A percentile compares a stretch with the other conserved stretches of the same genome.
Conservation (phyloP, 805 yeast genomes). For the Metschnikowia picachoensis region DNA sequence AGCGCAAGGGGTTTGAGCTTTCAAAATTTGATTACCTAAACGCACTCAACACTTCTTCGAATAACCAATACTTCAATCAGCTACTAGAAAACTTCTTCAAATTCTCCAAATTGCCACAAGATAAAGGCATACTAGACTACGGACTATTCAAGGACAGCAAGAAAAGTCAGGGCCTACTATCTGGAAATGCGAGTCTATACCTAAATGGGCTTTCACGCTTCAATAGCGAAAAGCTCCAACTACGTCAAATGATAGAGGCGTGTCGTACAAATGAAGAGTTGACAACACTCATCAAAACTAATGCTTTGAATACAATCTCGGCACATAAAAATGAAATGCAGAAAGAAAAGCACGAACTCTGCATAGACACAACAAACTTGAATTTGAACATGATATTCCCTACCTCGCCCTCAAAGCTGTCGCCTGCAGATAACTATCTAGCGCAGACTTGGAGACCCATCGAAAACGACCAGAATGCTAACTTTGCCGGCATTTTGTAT, state of each 20-base stretch:
- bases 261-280: conserved; percentile 38
- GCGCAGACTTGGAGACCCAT: neutral
- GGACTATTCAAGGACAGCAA: conserved; percentile 16
- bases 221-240: conserved; percentile 39
- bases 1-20: conserved; percentile 39
- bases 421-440: conserved; percentile 3
- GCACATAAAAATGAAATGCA: neutral
- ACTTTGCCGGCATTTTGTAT: conserved; percentile 49
- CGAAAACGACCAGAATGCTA: conserved; percentile 27
- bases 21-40: conserved; percentile 45
- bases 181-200: conserved; percentile 28
- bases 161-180: conserved; percentile 16
- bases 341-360: neutral
- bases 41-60: conserved; percentile 33
- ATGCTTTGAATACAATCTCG: conserved; percentile 20
- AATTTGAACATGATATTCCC: conserved; percentile 29
- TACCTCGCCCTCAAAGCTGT: conserved; percentile 4
- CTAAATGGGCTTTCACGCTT: conserved; percentile 33
- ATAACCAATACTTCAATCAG: conserved; percentile 39
- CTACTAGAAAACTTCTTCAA: conserved; percentile 35
- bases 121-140: conserved; percentile 12
- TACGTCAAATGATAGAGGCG: conserved; percentile 40
- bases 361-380: neutral
- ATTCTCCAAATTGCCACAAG: conserved; percentile 22
- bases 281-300: conserved; percentile 28